phyloP scores from a whole-genome alignment of 352 stramenopile species.

The Globisporangium perplexum region DNA sequence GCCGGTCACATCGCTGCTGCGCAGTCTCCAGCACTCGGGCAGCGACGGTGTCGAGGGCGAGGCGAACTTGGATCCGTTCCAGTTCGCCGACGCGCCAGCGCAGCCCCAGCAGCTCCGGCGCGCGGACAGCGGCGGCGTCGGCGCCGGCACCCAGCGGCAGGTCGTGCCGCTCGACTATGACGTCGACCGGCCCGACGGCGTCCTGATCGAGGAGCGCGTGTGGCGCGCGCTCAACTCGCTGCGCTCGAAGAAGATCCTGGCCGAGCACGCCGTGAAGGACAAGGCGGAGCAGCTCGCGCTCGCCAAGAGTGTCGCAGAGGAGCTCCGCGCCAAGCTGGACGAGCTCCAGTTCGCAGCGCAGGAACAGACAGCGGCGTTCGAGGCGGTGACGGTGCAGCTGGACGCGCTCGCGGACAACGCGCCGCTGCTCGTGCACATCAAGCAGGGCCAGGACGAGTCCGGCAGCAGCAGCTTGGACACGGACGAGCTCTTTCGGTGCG shows the following conservation, averaged over 20 bases:
- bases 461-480: constrained; percentile 37
- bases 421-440: constrained; percentile 84
- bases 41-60: constrained; percentile 27
- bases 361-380: constrained; percentile 16
- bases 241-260: constrained; percentile 58
- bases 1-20: constrained; percentile 17
- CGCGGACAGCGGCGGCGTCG: not conserved
- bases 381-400: constrained; percentile 21
- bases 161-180: constrained; percentile 74
- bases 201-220: constrained; percentile 58
- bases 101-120: constrained; percentile 14
- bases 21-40: constrained; percentile 28
- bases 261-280: constrained; percentile 42
- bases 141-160: constrained; percentile 12
- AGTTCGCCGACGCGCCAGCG: constrained; percentile 39
- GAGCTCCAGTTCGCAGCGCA: constrained; percentile 35
- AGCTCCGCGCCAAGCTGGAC: constrained; percentile 33
- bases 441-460: constrained; percentile 90
- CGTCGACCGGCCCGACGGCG: constrained; percentile 50
- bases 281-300: constrained; percentile 50
- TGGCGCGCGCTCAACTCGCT: constrained; percentile 63
- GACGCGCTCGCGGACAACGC: constrained; percentile 43
- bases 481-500: constrained; percentile 33
- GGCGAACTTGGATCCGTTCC: constrained; percentile 66
- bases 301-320: constrained; percentile 41